phyloP scores from a whole-genome alignment of 257 asterid species.

The Lycium barbarum region DNA sequence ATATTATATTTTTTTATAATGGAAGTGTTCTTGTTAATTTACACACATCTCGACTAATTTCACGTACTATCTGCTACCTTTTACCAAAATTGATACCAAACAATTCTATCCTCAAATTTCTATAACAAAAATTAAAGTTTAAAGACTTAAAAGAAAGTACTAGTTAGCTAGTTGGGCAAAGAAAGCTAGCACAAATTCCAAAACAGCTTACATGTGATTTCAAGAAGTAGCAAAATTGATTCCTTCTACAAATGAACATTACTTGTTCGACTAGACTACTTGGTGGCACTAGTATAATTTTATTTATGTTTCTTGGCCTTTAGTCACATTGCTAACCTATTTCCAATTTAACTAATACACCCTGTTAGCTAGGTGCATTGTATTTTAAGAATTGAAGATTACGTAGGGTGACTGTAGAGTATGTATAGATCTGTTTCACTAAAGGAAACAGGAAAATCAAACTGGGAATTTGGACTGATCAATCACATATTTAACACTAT shows the following conservation, averaged over 20 bases:
- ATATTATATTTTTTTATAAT: too few species aligned
- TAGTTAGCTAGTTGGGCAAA: not conserved
- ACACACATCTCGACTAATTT: too few species aligned
- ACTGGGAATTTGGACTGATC: conserved; percentile 66
- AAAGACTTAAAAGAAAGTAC: too few species aligned
- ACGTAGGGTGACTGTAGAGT: not conserved
- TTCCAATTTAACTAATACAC: conserved; percentile 36
- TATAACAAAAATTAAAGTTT: not conserved
- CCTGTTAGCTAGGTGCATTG: conserved; percentile 41
- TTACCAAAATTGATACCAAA: too few species aligned
- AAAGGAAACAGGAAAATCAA: conserved; percentile 79
- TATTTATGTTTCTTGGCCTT: conserved; percentile 6
- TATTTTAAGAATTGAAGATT: conserved; percentile 6
- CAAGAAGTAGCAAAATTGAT: conserved; percentile 32
- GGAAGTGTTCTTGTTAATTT: too few species aligned
- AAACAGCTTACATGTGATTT: conserved; percentile 16
- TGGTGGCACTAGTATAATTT: not conserved
- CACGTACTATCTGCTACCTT: too few species aligned
- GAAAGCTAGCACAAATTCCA: not conserved
- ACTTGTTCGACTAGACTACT: conserved; percentile 49
- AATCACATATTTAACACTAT: not conserved
- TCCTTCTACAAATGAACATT: conserved; percentile 40
- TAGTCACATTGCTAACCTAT: conserved; percentile 15
- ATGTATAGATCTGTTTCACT: conserved; percentile 49
- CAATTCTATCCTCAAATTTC: not conserved